These are phyloP conservation scores for Ophiostoma sp. DNA, from an alignment of 2,329 filamentous ascomycete genomes.

Conservation along the genomic window DNA sequence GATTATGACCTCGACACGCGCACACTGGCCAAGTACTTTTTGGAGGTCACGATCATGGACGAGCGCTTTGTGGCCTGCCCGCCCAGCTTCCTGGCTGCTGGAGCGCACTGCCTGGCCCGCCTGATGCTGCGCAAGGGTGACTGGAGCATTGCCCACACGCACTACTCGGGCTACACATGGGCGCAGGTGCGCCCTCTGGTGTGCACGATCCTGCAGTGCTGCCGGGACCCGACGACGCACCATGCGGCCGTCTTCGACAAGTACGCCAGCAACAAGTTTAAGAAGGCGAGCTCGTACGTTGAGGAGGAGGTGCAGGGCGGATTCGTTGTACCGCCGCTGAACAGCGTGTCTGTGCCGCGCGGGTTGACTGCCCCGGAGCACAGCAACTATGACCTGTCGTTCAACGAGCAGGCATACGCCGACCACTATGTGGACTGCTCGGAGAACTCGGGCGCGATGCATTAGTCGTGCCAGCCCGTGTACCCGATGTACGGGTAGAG, in stretches of 20 bases:
- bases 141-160: constrained; percentile 80
- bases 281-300: constrained; percentile 75
- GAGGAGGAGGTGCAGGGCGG: constrained; percentile 64
- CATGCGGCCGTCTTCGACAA: constrained; percentile 87
- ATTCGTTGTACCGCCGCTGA: constrained; percentile 45
- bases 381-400: not conserved
- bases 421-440: constrained; percentile 4
- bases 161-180: constrained; percentile 93
- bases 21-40: constrained; percentile 94
- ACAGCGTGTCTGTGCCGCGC: constrained; percentile 8
- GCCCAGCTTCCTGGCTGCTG: constrained; percentile 85
- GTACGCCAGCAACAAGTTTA: constrained; percentile 82
- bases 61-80: constrained; percentile 90
- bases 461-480: not conserved
- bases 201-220: constrained; percentile 78
- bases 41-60: constrained; percentile 96
- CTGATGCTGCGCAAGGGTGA: constrained; percentile 84
- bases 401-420: not conserved
- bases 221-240: constrained; percentile 71
- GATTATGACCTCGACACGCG: constrained; percentile 95
- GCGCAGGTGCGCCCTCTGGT: constrained; percentile 74
- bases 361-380: not conserved
- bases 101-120: constrained; percentile 85
- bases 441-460: not conserved
- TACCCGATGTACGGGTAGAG: not conserved